Percentiles rank a stretch among this genome's conserved stretches.
These are phyloP conservation scores for Botrytis deweyae DNA, from an alignment of 2,329 filamentous ascomycete species.

Conservation along the genomic window DNA sequence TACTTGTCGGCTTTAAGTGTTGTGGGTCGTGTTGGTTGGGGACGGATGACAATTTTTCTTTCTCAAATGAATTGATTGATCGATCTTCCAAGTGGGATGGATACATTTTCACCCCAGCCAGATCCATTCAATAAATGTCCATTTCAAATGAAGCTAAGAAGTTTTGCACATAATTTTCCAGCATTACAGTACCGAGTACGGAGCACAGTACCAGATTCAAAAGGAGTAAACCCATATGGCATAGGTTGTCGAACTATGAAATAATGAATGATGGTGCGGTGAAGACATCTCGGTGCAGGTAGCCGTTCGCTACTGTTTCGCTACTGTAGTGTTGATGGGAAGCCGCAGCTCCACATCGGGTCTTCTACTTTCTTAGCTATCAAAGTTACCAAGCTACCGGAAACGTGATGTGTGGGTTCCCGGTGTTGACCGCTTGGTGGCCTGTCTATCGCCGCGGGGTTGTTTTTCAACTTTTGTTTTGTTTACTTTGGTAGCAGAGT, in stretches of 20 bases:
- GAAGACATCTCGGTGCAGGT: constrained; percentile 17
- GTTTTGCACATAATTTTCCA: constrained; percentile 2
- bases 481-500: background rate
- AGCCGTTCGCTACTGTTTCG: constrained; percentile 12
- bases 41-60: background rate
- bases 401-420: constrained; percentile 15
- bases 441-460: constrained; percentile 8
- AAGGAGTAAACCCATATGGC: background rate
- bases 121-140: background rate
- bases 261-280: constrained; percentile 12
- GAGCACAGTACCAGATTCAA: background rate
- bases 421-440: constrained; percentile 18
- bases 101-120: background rate
- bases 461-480: background rate
- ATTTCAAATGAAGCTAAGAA: background rate
- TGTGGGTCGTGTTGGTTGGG: background rate
- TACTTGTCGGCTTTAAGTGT: constrained; percentile 4
- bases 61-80: constrained; percentile 1
- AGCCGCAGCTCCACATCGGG: constrained; percentile 11
- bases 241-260: background rate
- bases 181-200: constrained; percentile 15
- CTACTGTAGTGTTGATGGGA: constrained; percentile 11
- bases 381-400: constrained; percentile 11
- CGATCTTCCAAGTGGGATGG: constrained; percentile 1
- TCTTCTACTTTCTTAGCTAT: background rate